phyloP scores from a whole-genome alignment of 2,329 filamentous ascomycete species.

The Neofusicoccum sp. region DNA sequence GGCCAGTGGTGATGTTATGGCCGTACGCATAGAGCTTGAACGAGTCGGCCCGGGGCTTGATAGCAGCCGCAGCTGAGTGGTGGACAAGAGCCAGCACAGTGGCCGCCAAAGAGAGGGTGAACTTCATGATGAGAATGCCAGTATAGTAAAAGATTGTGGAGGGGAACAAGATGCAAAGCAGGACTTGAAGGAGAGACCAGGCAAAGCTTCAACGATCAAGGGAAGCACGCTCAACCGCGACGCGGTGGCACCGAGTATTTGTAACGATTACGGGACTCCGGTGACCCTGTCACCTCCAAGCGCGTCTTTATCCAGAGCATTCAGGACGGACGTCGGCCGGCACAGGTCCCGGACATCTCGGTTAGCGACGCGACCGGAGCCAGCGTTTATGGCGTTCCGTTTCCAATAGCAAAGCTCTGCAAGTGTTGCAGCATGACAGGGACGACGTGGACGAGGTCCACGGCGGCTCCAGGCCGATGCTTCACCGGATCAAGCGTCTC shows the following conservation, averaged over 20 bases:
- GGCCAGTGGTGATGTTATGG: conserved; percentile 25
- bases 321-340: not conserved
- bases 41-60: conserved; percentile 6
- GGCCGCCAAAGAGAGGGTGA: not conserved
- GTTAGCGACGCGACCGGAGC: not conserved
- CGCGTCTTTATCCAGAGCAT: not conserved
- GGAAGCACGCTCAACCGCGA: not conserved
- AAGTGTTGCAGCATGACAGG: not conserved
- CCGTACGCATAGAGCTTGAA: conserved; percentile 35
- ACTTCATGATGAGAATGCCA: not conserved
- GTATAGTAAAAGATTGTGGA: not conserved
- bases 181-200: not conserved
- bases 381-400: not conserved
- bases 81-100: not conserved
- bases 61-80: not conserved
- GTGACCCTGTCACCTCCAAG: not conserved
- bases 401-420: conserved; percentile 2
- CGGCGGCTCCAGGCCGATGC: not conserved
- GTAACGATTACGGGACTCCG: not conserved
- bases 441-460: not conserved
- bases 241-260: not conserved
- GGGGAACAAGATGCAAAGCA: not conserved
- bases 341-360: not conserved
- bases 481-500: not conserved
- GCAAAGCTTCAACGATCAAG: not conserved